These are phyloP conservation scores for Coemansia umbellata DNA, from an alignment of 192 early-diverging fungal genomes.

Conservation along the genomic window DNA sequence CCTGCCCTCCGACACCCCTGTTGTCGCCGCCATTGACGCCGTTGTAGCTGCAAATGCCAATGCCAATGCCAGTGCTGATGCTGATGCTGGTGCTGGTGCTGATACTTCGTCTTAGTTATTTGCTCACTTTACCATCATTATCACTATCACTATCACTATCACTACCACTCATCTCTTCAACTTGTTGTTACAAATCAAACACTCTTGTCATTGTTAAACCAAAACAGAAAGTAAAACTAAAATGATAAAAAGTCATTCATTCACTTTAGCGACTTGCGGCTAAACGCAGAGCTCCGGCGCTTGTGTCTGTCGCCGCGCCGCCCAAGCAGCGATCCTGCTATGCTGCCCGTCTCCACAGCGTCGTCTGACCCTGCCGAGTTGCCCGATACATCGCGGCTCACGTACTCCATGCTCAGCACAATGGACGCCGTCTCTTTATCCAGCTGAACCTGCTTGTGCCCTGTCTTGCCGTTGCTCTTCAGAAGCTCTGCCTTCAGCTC, in stretches of 20 bases:
- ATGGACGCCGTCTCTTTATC: slow-evolving; percentile 11
- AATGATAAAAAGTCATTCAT: background rate
- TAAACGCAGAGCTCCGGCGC: slow-evolving; percentile 38
- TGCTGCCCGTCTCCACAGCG: slow-evolving; percentile 17
- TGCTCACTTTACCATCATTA: too few species aligned
- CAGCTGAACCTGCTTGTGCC: slow-evolving; percentile 1
- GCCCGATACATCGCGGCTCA: slow-evolving; percentile 14
- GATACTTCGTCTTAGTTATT: background rate
- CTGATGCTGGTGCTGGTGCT: too few species aligned
- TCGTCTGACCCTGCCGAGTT: slow-evolving; percentile 1
- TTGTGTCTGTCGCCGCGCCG: slow-evolving; percentile 30
- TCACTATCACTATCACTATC: too few species aligned
- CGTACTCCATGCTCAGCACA: slow-evolving; percentile 20
- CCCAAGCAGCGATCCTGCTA: slow-evolving; percentile 21
- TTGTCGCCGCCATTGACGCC: too few species aligned
- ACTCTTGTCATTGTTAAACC: too few species aligned
- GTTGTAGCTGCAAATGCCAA: too few species aligned
- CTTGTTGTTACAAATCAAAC: too few species aligned
- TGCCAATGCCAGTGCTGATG: too few species aligned
- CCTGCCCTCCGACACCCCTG: too few species aligned
- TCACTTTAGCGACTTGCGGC: slow-evolving; percentile 41
- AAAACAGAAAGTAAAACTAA: too few species aligned
- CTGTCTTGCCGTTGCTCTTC: slow-evolving; percentile 11
- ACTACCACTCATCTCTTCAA: too few species aligned
- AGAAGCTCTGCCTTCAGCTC: slow-evolving; percentile 35